These are phyloP conservation scores for Groenewaldozyma auringiensis DNA, from an alignment of 1,139 yeast genomes.

Conservation along the genomic window DNA sequence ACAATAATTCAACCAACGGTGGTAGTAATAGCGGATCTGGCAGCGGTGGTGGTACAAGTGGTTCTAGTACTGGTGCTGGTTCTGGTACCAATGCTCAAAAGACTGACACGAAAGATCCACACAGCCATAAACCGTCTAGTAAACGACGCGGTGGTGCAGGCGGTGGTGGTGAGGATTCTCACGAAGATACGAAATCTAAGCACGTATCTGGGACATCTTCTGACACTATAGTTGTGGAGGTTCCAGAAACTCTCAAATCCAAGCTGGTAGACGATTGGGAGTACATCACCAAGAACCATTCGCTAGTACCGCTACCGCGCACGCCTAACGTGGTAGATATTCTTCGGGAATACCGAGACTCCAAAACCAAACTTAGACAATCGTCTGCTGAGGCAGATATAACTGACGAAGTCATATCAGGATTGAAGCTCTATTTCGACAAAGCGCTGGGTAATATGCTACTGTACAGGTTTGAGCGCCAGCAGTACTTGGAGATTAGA, in stretches of 20 bases:
- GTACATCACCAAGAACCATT: conserved; percentile 68
- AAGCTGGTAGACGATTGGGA: conserved; percentile 92
- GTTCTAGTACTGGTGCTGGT: conserved; percentile 6
- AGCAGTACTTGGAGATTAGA: conserved; percentile 60
- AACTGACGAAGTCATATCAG: conserved; percentile 57
- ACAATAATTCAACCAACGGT: conserved; percentile 4
- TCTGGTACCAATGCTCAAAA: not conserved
- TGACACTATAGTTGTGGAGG: conserved; percentile 39
- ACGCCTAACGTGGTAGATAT: conserved; percentile 45
- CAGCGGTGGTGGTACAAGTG: no score
- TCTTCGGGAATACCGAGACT: conserved; percentile 39
- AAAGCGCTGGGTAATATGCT: conserved; percentile 63
- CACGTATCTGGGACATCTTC: conserved; percentile 34
- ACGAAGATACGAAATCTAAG: conserved; percentile 6
- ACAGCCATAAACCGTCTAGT: not conserved
- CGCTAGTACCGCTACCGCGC: conserved; percentile 57
- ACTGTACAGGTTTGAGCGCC: conserved; percentile 75
- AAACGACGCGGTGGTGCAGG: conserved; percentile 1
- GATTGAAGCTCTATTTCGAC: conserved; percentile 72
- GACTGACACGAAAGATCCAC: conserved; percentile 5
- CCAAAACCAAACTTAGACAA: conserved; percentile 19
- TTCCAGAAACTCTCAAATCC: conserved; percentile 62
- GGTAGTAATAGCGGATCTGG: conserved; percentile 7
- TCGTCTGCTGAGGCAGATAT: conserved; percentile 45
- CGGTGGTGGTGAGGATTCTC: conserved; percentile 2